phyloP scores from a whole-genome alignment of 116 monocot genomes.

The Posidonia oceanica region DNA sequence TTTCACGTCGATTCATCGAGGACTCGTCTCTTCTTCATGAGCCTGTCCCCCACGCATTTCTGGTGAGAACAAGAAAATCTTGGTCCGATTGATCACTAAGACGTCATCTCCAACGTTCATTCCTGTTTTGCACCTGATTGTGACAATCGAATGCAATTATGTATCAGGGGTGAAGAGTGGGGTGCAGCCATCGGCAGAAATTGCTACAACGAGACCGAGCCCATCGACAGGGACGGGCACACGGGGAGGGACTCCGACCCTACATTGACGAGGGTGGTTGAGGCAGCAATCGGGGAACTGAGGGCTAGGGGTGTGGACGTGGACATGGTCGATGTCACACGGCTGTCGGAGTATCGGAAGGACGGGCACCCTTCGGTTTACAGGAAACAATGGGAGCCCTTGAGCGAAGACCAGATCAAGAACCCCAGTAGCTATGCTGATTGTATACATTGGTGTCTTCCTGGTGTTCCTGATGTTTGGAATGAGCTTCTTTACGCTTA shows the following conservation, averaged over 20 bases:
- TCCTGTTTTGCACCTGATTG: background rate
- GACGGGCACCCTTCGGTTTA: conserved; percentile 74
- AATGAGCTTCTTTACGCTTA: conserved; percentile 47
- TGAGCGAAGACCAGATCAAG: conserved; percentile 37
- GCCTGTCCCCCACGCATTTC: conserved; percentile 77
- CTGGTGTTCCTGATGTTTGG: conserved; percentile 68
- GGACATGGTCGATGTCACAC: conserved; percentile 59
- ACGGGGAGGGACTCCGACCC: conserved; percentile 41
- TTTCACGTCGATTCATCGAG: conserved; percentile 22
- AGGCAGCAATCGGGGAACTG: conserved; percentile 24
- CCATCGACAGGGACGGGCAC: conserved; percentile 30
- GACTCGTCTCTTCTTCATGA: conserved; percentile 47
- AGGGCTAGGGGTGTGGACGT: conserved; percentile 30
- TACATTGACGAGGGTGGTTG: conserved; percentile 29
- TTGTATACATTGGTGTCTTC: conserved; percentile 77
- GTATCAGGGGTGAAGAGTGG: conserved; percentile 58
- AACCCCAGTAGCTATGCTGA: conserved; percentile 66
- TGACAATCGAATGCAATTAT: background rate
- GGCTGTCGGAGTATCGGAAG: conserved; percentile 73
- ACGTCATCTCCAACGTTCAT: too few relatives aligned
- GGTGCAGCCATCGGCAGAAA: conserved; percentile 25
- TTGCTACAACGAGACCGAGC: conserved; percentile 71
- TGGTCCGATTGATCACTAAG: too few relatives aligned
- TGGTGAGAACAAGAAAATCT: conserved; percentile 13
- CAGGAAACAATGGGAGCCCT: conserved; percentile 74